Evolutionary conservation across 208 protist genomes (phyloP), one percentile per base, ranked within the genome.

Genomic region (Leishmania aethiopica): DNA sequence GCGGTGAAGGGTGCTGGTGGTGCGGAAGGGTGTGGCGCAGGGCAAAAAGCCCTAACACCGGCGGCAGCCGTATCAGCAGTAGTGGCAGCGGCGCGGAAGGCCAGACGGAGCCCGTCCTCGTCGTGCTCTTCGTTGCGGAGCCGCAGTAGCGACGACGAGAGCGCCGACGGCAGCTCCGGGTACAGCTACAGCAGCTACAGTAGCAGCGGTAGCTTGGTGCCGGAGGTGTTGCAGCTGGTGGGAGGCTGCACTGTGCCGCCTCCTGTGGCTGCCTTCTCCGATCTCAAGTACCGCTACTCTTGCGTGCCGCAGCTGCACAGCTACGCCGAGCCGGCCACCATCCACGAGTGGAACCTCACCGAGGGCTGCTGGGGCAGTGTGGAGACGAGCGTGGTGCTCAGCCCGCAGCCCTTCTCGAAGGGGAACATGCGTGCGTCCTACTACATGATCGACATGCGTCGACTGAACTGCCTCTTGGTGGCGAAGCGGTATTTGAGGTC

Each of bases 381-480:
- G 57, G 76, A 93, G 67, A 96, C 93, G 40, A 83, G 82, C 25
- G 89, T 96, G 40, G 89, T 96, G 77, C 73, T 96, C 32, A 90
- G 79, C 78, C 82, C 86, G 49, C 86, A 89, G 75, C 89, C 93
- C 47, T 96, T 96, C 75, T 83, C 93, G 71, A 82, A 91, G 62
- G 93, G 93, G 62, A 93, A 94, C 82, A 96, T 96, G 93, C 90
- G 93, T 15, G 88, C 93, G 4, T 96, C 93, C n/a, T 96, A 96
- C 81, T 87, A 92, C 84, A 88, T 95, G 82, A 91, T 95, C 67
- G 93, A 96, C 83, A 83, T 96, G 75, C 74, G 84, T 55, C 90
- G 91, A n/a, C 85, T 91, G 15, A 88, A 93, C 77, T 94, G 91
- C 87, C 79, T 81, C 42, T 82, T 96, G 45, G 91, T 94, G 57